phyloP scores from a whole-genome alignment of 2,329 filamentous ascomycete genomes.

The Fusarium beomiforme region DNA sequence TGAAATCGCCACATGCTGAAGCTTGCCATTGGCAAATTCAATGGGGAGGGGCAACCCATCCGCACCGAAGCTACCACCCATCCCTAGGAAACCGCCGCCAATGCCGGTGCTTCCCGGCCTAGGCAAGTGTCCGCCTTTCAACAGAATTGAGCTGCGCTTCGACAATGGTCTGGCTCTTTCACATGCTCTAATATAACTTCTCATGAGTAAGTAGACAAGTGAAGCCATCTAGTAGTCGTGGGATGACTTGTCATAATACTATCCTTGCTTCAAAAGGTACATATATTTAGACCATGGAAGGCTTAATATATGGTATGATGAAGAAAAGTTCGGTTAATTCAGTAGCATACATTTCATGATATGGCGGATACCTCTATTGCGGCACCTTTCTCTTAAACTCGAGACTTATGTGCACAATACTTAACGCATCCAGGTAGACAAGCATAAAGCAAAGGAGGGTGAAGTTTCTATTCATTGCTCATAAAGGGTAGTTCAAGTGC shows the following conservation, averaged over 20 bases:
- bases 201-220: neutral
- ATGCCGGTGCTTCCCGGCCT: slow-evolving; percentile 31
- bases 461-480: neutral
- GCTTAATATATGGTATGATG: no score
- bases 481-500: neutral
- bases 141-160: neutral
- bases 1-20: slow-evolving; percentile 45
- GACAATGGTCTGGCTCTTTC: neutral
- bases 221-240: neutral
- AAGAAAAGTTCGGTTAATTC: no score
- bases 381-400: neutral
- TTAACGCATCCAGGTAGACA: neutral
- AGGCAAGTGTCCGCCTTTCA: neutral
- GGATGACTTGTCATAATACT: neutral
- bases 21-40: slow-evolving; percentile 25
- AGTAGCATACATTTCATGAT: no score
- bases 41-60: slow-evolving; percentile 17
- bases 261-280: neutral
- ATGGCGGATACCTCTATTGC: neutral
- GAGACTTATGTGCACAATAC: neutral
- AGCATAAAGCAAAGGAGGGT: neutral
- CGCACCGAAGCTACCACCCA: neutral
- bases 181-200: slow-evolving; percentile 2
- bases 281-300: no score
- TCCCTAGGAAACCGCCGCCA: neutral